Conservation (phyloP, 768 basidiomycete species). For the Steccherinum ochraceum region DNA sequence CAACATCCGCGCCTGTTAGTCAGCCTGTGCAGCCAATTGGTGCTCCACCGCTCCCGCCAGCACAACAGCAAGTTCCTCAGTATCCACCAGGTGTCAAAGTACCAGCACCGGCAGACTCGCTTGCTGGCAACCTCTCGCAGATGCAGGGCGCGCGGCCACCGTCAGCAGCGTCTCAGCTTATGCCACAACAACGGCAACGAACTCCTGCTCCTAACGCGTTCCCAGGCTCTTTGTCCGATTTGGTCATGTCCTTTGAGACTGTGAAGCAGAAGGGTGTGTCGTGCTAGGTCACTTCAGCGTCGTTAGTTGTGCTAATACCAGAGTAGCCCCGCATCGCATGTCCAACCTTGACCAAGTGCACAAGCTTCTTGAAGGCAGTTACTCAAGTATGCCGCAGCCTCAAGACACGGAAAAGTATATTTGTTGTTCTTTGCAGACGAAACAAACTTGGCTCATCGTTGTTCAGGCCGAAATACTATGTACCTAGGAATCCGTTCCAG, state of each 20-base stretch:
- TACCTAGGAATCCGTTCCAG: constrained; percentile 85
- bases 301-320: not conserved
- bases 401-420: constrained; percentile 90
- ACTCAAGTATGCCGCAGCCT: constrained; percentile 83
- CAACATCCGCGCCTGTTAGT: not conserved
- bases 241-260: constrained; percentile 91
- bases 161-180: constrained; percentile 40
- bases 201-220: constrained; percentile 43
- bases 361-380: constrained; percentile 90
- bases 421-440: not conserved
- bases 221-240: constrained; percentile 84
- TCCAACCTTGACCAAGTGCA: constrained; percentile 86
- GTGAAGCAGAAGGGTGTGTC: constrained; percentile 90
- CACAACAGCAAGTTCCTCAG: constrained; percentile 34
- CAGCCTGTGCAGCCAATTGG: constrained; percentile 7
- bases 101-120: constrained; percentile 25
- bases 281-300: not conserved
- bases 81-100: constrained; percentile 69
- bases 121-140: constrained; percentile 23
- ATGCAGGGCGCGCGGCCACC: constrained; percentile 34
- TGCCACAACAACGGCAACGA: constrained; percentile 30
- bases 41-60: constrained; percentile 24
- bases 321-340: constrained; percentile 69
- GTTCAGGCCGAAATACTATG: constrained; percentile 92
- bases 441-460: constrained; percentile 1